phyloP scores from a whole-genome alignment of 371 early-diverging fungal genomes.

The Blakeslea trispora region DNA sequence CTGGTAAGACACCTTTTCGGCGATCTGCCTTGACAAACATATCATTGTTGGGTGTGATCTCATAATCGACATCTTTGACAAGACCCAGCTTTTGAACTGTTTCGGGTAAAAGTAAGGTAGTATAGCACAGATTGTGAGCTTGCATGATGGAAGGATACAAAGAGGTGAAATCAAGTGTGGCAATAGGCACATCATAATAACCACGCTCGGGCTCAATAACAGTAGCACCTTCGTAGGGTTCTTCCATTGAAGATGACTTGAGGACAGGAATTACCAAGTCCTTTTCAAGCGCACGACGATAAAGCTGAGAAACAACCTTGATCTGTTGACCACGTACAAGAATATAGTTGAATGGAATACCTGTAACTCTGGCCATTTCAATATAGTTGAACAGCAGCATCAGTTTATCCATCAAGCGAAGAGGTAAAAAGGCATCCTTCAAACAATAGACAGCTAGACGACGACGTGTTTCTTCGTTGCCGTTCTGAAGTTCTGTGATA shows the following conservation, averaged over 20 bases:
- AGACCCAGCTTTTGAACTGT: constrained; percentile 67
- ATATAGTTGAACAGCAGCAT: constrained; percentile 98
- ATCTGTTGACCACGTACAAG: constrained; percentile 97
- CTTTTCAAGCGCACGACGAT: constrained; percentile 84
- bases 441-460: constrained; percentile 99
- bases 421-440: constrained; percentile 98
- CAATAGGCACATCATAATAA: constrained; percentile 96
- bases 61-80: constrained; percentile 81
- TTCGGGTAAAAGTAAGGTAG: constrained; percentile 78
- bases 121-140: constrained; percentile 99
- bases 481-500: constrained; percentile 96
- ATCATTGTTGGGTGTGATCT: constrained; percentile 88
- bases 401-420: constrained; percentile 95
- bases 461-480: constrained; percentile 93
- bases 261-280: constrained; percentile 93
- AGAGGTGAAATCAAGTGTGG: constrained; percentile 99
- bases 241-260: constrained; percentile 80
- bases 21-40: constrained; percentile 76
- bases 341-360: constrained; percentile 97
- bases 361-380: constrained; percentile 99
- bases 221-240: constrained; percentile 97
- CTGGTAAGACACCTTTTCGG: constrained; percentile 94
- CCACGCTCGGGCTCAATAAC: constrained; percentile 99
- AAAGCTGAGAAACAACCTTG: constrained; percentile 97
- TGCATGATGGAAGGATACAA: constrained; percentile 99